Base-by-base conservation (phyloP, 768 basidiomycete species). In the Rhodotorula kratochvilovae region DNA sequence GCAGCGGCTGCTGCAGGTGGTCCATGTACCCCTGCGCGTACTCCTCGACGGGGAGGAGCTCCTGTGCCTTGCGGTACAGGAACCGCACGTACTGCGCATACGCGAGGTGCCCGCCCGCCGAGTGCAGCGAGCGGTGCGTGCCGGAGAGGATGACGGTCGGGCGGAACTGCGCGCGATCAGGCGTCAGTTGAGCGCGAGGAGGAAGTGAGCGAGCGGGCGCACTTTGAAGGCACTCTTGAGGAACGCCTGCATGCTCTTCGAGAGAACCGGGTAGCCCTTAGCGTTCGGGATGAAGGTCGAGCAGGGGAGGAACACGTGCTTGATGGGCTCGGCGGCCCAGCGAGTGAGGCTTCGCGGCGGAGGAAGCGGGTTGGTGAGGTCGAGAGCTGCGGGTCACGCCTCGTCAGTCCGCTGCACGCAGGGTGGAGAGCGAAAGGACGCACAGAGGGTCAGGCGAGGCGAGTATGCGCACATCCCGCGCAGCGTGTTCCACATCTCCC, bases 401-500 rank as follows among this genome's bases (percentile, higher is more conserved):
- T 17, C 21, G 33, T 56, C 55, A 21, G 55, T 27, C 15, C n/a
- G n/a, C 19, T 21, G 19, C 15, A 10, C 19, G 15, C 15, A 5
- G 23, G 36, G 17, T 4, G 13, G 25, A 15, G 45, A 48, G 42
- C 25, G 45, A 63, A 19, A 56, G 84, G 15, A 77, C 81, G 77
- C 63, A 82, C 82, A 80, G 50, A 83, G 77, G 21, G 79, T 76
- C 42, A 83, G 73, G 19, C 82, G 76, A 5, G 80, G 78, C 53
- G 81, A 79, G 80, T 93, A 95, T 67, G 88, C 88, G 80, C 96
- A 99, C 45, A 95, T 85, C 6, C 89, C 88, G 70, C 94, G 85
- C 68, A 99, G 91, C 58, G 89, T 85, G 80, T 98, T 96, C 96
- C 96, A 99, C 87, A 94, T 95, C 80, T 98, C 96, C 95, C 96